Evolutionary conservation across 371 early-diverging fungal species (phyloP).

Genomic region (Batrachochytrium dendrobatidis): DNA sequence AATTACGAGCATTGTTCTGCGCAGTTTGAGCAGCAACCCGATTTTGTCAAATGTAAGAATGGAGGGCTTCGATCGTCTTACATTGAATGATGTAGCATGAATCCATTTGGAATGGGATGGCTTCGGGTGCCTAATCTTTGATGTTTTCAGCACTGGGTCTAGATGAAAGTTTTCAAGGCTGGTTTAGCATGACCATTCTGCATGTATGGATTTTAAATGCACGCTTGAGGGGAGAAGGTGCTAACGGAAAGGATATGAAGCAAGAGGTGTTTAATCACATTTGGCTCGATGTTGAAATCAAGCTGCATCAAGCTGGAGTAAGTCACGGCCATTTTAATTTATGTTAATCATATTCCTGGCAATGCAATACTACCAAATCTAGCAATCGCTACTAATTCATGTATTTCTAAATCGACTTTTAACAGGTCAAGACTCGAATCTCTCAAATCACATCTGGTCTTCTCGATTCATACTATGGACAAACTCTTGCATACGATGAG

Average conservation of each 20-base stretch:
- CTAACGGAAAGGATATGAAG: conserved; percentile 56
- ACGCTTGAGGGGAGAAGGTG: conserved; percentile 43
- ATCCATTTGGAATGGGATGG: background rate
- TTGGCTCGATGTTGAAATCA: conserved; percentile 78
- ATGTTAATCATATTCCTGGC: background rate
- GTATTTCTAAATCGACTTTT: too few relatives aligned
- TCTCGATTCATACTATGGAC: conserved; percentile 79
- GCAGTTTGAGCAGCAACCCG: conserved; percentile 26
- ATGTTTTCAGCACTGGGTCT: conserved; percentile 45
- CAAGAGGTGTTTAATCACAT: conserved; percentile 84
- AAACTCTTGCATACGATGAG: conserved; percentile 87
- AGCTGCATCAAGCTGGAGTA: conserved; percentile 39
- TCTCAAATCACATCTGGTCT: conserved; percentile 57
- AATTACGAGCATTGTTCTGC: conserved; percentile 33
- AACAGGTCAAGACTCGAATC: conserved; percentile 19
- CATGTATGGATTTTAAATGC: conserved; percentile 93
- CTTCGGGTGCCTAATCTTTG: background rate
- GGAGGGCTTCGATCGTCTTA: background rate
- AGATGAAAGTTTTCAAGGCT: conserved; percentile 87
- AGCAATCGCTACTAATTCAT: background rate
- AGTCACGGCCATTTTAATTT: background rate
- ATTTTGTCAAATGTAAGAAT: conserved; percentile 21
- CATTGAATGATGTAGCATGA: background rate
- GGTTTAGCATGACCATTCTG: conserved; percentile 84
- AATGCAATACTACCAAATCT: background rate